phyloP scores from a whole-genome alignment of 2,329 filamentous ascomycete species.

The Diplocarpon rosae region DNA sequence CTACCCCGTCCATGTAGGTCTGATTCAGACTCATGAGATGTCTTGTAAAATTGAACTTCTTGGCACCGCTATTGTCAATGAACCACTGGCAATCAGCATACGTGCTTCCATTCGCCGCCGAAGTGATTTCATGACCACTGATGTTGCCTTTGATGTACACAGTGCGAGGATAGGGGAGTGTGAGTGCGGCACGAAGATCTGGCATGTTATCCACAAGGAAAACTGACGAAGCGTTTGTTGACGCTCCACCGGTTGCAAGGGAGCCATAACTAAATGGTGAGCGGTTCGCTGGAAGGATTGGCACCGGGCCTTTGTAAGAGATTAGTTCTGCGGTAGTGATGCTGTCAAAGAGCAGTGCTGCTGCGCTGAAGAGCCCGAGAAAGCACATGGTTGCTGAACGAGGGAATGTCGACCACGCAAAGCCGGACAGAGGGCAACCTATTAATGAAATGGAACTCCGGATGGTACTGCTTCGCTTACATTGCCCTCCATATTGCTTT shows the following conservation, averaged over 20 bases:
- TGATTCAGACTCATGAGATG: constrained; percentile 4
- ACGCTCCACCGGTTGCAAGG: background rate
- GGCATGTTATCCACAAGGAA: constrained; percentile 6
- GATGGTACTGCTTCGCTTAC: too few relatives aligned
- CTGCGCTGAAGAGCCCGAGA: background rate
- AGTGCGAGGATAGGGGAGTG: background rate
- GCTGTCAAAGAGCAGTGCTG: background rate
- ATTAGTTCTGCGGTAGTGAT: background rate
- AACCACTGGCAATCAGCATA: constrained; percentile 4
- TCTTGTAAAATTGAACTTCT: constrained; percentile 4
- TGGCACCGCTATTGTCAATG: background rate
- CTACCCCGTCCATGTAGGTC: constrained; percentile 3
- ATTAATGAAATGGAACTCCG: too few relatives aligned
- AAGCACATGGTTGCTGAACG: background rate
- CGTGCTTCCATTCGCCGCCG: background rate
- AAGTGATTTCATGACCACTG: background rate
- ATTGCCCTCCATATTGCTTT: too few relatives aligned
- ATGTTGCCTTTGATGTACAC: constrained; percentile 4
- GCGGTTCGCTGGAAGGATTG: constrained; percentile 1
- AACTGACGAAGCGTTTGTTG: background rate
- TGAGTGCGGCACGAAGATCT: constrained; percentile 1
- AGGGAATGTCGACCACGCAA: too few relatives aligned
- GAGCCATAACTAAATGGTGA: constrained; percentile 1
- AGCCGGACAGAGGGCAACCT: too few relatives aligned
- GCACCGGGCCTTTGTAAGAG: background rate